Conservation (phyloP, 2,329 filamentous ascomycete species). For the Sclerotinia nivalis region DNA sequence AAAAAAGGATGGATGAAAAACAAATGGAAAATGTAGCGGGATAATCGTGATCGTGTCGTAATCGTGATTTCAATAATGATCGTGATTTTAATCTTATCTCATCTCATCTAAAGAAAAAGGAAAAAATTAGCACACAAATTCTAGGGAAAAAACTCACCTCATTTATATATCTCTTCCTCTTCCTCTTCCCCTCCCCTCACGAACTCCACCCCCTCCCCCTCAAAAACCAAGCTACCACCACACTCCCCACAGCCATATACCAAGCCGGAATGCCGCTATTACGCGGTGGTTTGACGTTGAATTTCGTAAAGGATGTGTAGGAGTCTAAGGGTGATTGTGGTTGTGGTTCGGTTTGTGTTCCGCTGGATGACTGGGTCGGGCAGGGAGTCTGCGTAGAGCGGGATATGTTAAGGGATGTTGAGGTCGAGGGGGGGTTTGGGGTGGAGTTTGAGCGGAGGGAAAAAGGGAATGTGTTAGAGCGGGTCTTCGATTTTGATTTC, state of each 20-base stretch:
- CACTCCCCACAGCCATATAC: neutral
- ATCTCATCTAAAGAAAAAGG: no score
- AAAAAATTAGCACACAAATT: neutral
- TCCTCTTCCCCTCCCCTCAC: neutral
- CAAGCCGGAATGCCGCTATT: neutral
- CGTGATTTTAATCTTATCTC: neutral
- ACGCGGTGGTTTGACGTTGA: neutral
- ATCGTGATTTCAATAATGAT: no score
- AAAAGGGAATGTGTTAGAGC: neutral
- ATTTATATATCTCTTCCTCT: no score
- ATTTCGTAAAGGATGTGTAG: neutral
- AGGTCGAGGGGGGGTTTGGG: neutral
- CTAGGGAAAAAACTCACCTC: neutral
- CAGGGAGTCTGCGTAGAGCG: neutral
- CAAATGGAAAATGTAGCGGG: neutral
- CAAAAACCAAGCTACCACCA: neutral
- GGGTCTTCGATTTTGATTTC: neutral
- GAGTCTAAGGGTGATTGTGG: no score
- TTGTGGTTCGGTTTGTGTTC: no score
- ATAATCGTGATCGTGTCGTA: neutral
- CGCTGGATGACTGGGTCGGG: no score
- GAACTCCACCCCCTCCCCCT: neutral
- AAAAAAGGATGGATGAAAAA: neutral
- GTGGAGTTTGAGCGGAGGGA: neutral
- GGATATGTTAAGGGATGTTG: neutral